These are phyloP conservation scores for Mycena belliarum DNA, from an alignment of 768 basidiomycete genomes.

Conservation along the genomic window DNA sequence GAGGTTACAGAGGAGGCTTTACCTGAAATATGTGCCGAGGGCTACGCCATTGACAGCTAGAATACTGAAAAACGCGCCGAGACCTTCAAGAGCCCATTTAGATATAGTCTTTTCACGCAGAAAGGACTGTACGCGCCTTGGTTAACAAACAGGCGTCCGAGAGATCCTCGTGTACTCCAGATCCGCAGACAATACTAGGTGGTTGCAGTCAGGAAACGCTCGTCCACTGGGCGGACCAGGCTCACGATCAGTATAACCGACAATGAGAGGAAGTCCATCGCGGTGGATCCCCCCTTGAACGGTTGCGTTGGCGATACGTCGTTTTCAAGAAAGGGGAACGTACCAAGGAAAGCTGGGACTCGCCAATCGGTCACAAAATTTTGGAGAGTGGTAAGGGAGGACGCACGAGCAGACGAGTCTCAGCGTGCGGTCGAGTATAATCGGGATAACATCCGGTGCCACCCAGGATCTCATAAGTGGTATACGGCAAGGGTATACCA, in stretches of 20 bases:
- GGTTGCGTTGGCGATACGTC: conserved; percentile 24
- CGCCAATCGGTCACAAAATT: background rate
- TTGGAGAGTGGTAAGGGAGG: background rate
- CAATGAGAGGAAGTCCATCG: conserved; percentile 42
- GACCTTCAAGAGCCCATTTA: conserved; percentile 26
- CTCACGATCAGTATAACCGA: conserved; percentile 36
- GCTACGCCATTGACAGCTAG: conserved; percentile 31
- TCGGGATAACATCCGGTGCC: conserved; percentile 42
- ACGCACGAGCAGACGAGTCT: conserved; percentile 31
- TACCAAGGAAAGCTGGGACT: conserved; percentile 12
- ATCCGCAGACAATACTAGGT: conserved; percentile 31
- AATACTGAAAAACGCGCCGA: conserved; percentile 34
- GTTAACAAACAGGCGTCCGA: conserved; percentile 37
- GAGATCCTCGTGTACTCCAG: conserved; percentile 30
- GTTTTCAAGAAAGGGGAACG: background rate
- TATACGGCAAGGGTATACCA: conserved; percentile 24
- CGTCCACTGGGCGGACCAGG: background rate
- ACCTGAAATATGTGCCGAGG: conserved; percentile 29
- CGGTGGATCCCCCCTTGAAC: conserved; percentile 33
- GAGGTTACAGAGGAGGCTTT: background rate
- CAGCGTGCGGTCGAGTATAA: conserved; percentile 27
- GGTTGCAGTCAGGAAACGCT: background rate
- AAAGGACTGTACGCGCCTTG: conserved; percentile 33
- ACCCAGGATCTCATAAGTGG: conserved; percentile 25
- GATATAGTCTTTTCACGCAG: background rate